Evolutionary conservation across 2,329 filamentous ascomycete species (phyloP), one percentile per base, ranked within the genome.

Genomic region (Gnomoniopsis sp.): DNA sequence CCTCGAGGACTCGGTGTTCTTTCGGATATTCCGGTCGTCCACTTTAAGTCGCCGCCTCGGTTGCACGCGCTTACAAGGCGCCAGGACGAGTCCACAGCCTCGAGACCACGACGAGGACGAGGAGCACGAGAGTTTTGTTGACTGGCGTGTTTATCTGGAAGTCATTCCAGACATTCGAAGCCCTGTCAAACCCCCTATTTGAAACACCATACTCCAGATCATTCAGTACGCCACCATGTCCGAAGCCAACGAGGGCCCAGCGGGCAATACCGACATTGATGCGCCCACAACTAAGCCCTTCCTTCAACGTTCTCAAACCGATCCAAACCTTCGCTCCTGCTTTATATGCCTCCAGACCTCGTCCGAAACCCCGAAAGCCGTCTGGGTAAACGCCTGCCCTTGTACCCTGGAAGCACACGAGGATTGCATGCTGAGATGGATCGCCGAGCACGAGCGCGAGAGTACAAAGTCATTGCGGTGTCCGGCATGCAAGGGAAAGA

Each of bases 391-490:
- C 56, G 93, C 95, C 1, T 99, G 95, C 71, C 89, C 88, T 0
- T 99, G 95, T 74, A 92, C 90, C 14, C 80, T 99, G 43, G 90
- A 90, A 57, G 95, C 93, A 1, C 95, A 99, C 71, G 92, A 98
- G 71, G 84, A 86, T 61, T 96, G 93, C 71, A 81, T 98, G 64
- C 80, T 98, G 43, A 89, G 91, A 67, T 99, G 93, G 93, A 88
- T 98, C 19, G 88, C 90, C n/a, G 91, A 96, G 69, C 85, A 91
- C 69, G 92, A 97, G 74, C 78, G 82, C 22, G 83, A 83, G 1
- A 80, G 76, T 74, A 71, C 79, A 71, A 84, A 85, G 56, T 86
- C 87, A 62, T 85, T 97, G 63, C 77, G 84, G 55, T 99, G 95
- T 70, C 93, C 93, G 2, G 90, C 96, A 63, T 99, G 95, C 81